These are phyloP conservation scores for Talaromyces wortmannii DNA, from an alignment of 495 filamentous ascomycete genomes.

Conservation along the genomic window DNA sequence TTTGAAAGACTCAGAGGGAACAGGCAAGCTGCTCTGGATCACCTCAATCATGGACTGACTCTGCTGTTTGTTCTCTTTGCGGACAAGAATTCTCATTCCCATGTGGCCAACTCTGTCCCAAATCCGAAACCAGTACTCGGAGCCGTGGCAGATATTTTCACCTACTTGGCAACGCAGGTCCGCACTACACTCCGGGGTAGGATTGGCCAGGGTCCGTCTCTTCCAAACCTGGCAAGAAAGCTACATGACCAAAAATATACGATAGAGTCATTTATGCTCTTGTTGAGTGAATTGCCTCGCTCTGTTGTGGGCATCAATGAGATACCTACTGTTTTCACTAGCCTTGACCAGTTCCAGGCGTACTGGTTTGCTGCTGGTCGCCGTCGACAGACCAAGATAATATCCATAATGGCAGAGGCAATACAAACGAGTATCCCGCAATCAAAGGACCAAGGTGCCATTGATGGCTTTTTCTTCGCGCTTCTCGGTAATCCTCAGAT, in stretches of 20 bases:
- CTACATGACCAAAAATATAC: not conserved
- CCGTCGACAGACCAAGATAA: slow-evolving; percentile 34
- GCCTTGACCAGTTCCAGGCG: slow-evolving; percentile 92
- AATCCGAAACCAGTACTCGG: not conserved
- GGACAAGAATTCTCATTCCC: not conserved
- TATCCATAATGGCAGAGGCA: not conserved
- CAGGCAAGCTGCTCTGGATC: not conserved
- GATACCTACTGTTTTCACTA: slow-evolving; percentile 42
- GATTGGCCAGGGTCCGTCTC: not conserved
- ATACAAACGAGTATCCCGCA: not conserved
- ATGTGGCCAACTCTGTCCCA: not conserved
- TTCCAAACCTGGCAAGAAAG: not conserved
- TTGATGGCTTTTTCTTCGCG: not conserved
- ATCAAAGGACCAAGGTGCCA: not conserved
- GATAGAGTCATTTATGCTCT: not conserved
- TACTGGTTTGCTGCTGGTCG: slow-evolving; percentile 53
- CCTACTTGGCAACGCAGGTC: not conserved
- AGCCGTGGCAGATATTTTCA: not conserved
- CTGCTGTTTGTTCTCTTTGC: not conserved
- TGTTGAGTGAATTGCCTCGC: not conserved
- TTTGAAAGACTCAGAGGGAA: not conserved
- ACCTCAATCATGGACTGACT: not conserved
- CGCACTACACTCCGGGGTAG: not conserved
- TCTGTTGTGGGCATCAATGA: not conserved
- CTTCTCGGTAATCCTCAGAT: not conserved